Conservation (phyloP, 768 basidiomycete species). For the Suillus variegatus region DNA sequence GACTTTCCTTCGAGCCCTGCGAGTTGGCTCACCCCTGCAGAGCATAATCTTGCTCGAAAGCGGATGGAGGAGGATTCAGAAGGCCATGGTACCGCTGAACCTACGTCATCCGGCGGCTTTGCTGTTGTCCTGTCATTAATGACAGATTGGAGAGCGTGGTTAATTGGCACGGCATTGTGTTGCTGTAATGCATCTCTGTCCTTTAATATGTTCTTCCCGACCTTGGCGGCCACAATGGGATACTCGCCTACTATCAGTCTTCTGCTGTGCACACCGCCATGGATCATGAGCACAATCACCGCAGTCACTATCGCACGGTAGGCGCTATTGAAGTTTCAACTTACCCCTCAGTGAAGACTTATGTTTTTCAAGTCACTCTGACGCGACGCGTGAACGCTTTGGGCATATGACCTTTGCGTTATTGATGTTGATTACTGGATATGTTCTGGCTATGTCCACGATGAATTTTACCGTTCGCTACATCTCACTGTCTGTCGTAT, state of each 20-base stretch:
- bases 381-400: constrained; percentile 66
- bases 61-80: constrained; percentile 60
- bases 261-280: constrained; percentile 75
- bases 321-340: not conserved
- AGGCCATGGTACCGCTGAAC: constrained; percentile 50
- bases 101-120: constrained; percentile 33
- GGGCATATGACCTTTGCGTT: constrained; percentile 60
- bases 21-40: constrained; percentile 55
- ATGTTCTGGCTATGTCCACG: constrained; percentile 60
- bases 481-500: constrained; percentile 46
- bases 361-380: constrained; percentile 55
- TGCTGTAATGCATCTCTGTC: constrained; percentile 54
- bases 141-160: constrained; percentile 80
- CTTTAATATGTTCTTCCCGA: constrained; percentile 79
- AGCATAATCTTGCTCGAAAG: constrained; percentile 50
- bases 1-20: constrained; percentile 63
- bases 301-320: constrained; percentile 27
- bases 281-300: constrained; percentile 28
- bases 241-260: constrained; percentile 59
- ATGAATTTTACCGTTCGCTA: constrained; percentile 62
- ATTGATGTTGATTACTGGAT: constrained; percentile 60
- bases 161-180: constrained; percentile 63
- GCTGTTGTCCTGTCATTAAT: constrained; percentile 56
- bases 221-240: constrained; percentile 68
- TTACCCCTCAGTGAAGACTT: constrained; percentile 1